Base-by-base conservation (phyloP, 2,329 filamentous ascomycete species). In the Arachnomyces sp. region DNA sequence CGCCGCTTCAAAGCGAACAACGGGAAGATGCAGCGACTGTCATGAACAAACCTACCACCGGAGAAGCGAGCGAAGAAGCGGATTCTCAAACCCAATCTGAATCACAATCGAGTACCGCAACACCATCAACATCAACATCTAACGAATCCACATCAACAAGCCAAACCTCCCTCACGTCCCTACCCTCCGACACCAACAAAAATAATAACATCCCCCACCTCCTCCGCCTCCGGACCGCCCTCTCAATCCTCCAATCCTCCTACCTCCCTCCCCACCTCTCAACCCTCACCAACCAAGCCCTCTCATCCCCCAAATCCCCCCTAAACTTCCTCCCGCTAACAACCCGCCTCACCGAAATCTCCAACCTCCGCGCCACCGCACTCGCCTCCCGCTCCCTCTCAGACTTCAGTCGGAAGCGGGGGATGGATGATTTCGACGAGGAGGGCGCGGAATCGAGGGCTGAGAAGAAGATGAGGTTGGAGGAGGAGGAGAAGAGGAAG, bases 401-500 rank as follows among this genome's bases (percentile, higher is more conserved):
- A 4, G 65, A 71, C 40, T 68, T 67, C 45, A 65, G 53, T 36
- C 57, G 62, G 28, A 68, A 70, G 45, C 57, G 66, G 36, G 58
- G 51, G 3, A 44, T 51, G 11, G 56, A 66, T 11, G 65, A 69
- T 31, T 66, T 71, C 16, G 60, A 63, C 11, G 51, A 53, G 8
- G 66, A 68, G 25, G 61, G 50, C 2, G 54, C 56, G 3, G 66
- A 68, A 37, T 57, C 59, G n/a, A 63, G 81, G 2, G 79, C 78
- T 2, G 84, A 89, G 59, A 94, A 92, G 76, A 89, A 83, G 67
- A 72, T 82, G 32, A 89, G 81, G 60, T 79, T 82, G 64, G 88
- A 94, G 37, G 90, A 94, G 46, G 89, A 94, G 43, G 89, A 94
- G 43, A 84, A 82, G 66, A 82, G 78, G 60, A 89, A 81, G 64